Percentiles rank a stretch among this genome's conserved stretches.
These are phyloP conservation scores for Pyrrhoderma noxium DNA, from an alignment of 1,284 basidiomycete genomes.

Conservation along the genomic window DNA sequence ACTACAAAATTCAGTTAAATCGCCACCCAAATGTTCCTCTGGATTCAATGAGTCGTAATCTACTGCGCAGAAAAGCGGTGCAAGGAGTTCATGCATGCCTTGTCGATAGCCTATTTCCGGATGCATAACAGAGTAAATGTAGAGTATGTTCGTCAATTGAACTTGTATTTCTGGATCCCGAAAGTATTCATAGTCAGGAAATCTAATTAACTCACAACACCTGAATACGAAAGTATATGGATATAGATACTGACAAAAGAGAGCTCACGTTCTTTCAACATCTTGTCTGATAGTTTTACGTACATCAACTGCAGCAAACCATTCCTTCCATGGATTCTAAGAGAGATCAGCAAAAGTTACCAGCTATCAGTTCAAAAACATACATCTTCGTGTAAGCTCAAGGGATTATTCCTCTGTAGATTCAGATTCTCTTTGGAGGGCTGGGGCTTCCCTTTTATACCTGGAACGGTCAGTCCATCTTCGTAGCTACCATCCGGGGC, in stretches of 20 bases:
- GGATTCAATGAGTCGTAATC: constrained; percentile 69
- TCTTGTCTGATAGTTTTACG: constrained; percentile 85
- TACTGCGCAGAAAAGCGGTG: constrained; percentile 73
- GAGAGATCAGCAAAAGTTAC: constrained; percentile 12
- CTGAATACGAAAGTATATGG: constrained; percentile 8
- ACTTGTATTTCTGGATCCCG: constrained; percentile 63
- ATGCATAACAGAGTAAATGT: constrained; percentile 71
- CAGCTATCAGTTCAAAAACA: constrained; percentile 17
- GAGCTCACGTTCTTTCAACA: constrained; percentile 78
- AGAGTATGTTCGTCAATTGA: constrained; percentile 80
- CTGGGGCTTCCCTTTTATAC: constrained; percentile 33
- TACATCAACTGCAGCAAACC: constrained; percentile 83
- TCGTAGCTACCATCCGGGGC: constrained; percentile 76
- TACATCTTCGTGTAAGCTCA: constrained; percentile 79
- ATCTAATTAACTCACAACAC: constrained; percentile 38
- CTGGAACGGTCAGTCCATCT: constrained; percentile 52
- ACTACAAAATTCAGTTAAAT: constrained; percentile 55
- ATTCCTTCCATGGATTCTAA: constrained; percentile 88
- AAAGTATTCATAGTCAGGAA: constrained; percentile 89
- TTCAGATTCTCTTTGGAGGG: constrained; percentile 41
- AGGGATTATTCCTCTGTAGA: constrained; percentile 74
- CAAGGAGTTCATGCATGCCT: constrained; percentile 94
- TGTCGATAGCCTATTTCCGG: constrained; percentile 83
- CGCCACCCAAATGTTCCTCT: constrained; percentile 22
- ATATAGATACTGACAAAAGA: constrained; percentile 14